Conservation (phyloP, 2,329 filamentous ascomycete genomes). For the Cladophialophora bantiana region DNA sequence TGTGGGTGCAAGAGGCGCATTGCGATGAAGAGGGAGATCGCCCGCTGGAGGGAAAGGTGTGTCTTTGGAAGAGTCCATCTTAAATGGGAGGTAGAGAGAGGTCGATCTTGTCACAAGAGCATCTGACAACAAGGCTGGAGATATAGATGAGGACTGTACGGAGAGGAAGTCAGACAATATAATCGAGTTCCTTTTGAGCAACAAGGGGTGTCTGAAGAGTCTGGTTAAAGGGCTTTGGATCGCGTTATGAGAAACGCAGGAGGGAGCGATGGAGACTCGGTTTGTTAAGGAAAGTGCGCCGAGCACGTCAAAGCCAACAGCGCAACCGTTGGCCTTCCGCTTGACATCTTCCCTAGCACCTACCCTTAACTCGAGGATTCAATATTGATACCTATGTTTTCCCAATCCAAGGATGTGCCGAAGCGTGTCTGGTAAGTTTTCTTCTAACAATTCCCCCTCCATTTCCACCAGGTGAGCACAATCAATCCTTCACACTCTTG, state of each 20-base stretch:
- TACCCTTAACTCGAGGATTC: not conserved
- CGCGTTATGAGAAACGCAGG: not conserved
- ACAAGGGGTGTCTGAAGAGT: not conserved
- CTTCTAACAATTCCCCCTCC: not conserved
- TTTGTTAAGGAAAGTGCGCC: slow-evolving; percentile 1
- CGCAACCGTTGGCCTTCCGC: not conserved
- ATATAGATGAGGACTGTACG: not conserved
- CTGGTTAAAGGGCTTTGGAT: not conserved
- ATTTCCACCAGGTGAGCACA: not conserved
- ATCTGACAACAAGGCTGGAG: not conserved
- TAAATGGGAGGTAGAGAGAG: not conserved
- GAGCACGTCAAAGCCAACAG: not conserved
- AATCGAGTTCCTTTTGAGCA: not conserved
- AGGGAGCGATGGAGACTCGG: not conserved
- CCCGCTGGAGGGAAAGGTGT: slow-evolving; percentile 37
- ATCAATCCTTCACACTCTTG: not conserved
- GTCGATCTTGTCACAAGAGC: not conserved
- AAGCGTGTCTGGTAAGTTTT: not conserved
- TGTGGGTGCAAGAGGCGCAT: slow-evolving; percentile 73
- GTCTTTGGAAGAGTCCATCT: slow-evolving; percentile 38
- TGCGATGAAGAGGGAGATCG: slow-evolving; percentile 37
- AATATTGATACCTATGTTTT: not conserved
- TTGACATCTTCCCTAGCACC: not conserved
- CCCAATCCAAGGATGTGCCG: not conserved
- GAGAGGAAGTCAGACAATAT: not conserved